Percentiles rank a stretch among this genome's conserved stretches.
phyloP scores from a whole-genome alignment of 306 rosid species.

The Biancaea sappan region DNA sequence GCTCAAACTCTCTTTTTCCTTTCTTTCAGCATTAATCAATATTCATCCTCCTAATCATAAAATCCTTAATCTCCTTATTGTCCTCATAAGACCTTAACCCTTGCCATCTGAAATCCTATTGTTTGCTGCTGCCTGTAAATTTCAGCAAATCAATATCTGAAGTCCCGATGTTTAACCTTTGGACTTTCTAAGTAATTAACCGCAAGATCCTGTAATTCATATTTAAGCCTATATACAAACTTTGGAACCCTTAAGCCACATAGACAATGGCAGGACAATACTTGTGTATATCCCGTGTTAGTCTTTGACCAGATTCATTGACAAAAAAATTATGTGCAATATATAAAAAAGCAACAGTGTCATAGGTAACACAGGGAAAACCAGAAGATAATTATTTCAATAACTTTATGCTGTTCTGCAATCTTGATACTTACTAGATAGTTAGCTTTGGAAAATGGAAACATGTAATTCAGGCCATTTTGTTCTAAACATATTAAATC shows the following conservation, averaged over 20 bases:
- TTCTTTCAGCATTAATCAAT: slow-evolving; percentile 4
- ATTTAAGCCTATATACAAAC: not conserved
- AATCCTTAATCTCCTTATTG: not conserved
- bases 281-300: not conserved
- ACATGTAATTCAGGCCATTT: not conserved
- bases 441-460: not conserved
- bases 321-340: slow-evolving; percentile 7
- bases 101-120: not conserved
- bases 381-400: not conserved
- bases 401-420: not conserved
- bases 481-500: not conserved
- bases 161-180: not conserved
- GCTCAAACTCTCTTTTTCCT: not conserved
- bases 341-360: not conserved
- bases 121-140: not conserved
- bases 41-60: not conserved
- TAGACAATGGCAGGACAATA: not conserved
- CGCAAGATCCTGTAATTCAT: not conserved
- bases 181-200: not conserved
- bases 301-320: not conserved
- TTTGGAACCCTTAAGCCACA: not conserved
- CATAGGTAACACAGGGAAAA: not conserved
- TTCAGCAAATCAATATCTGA: not conserved
- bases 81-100: not conserved
- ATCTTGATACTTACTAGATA: not conserved